These are phyloP conservation scores for Lactifluus hygrophoroides DNA, from an alignment of 768 basidiomycete species.

Conservation along the genomic window DNA sequence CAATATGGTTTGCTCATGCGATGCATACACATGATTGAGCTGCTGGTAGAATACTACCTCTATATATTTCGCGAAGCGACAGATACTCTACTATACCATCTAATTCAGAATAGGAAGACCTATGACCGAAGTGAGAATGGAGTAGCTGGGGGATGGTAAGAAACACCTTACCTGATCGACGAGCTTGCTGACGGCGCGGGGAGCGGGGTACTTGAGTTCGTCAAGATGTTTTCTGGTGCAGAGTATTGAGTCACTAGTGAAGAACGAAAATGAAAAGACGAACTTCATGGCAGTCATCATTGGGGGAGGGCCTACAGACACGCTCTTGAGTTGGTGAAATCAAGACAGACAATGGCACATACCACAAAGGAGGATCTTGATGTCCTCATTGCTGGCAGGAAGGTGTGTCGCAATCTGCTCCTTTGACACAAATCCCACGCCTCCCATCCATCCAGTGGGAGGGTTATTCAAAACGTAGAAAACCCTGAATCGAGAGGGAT, in stretches of 20 bases:
- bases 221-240: slow-evolving; percentile 71
- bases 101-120: slow-evolving; percentile 36
- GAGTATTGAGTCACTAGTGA: slow-evolving; percentile 13
- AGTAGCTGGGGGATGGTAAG: not conserved
- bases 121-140: slow-evolving; percentile 22
- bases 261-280: slow-evolving; percentile 24
- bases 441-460: slow-evolving; percentile 77
- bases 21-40: not conserved
- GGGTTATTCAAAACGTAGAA: slow-evolving; percentile 95
- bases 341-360: slow-evolving; percentile 22
- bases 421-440: slow-evolving; percentile 87
- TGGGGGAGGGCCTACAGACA: slow-evolving; percentile 51
- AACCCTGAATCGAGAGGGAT: slow-evolving; percentile 66
- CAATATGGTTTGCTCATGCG: not conserved
- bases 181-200: slow-evolving; percentile 87
- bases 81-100: not conserved
- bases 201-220: slow-evolving; percentile 79
- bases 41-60: not conserved
- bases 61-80: not conserved
- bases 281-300: slow-evolving; percentile 78
- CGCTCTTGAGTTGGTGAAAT: not conserved
- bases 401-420: slow-evolving; percentile 82
- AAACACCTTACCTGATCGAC: slow-evolving; percentile 61
- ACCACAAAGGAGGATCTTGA: slow-evolving; percentile 86
- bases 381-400: slow-evolving; percentile 54